phyloP scores from a whole-genome alignment of 2,329 filamentous ascomycete genomes.

The Alternaria novae-zelandiae region DNA sequence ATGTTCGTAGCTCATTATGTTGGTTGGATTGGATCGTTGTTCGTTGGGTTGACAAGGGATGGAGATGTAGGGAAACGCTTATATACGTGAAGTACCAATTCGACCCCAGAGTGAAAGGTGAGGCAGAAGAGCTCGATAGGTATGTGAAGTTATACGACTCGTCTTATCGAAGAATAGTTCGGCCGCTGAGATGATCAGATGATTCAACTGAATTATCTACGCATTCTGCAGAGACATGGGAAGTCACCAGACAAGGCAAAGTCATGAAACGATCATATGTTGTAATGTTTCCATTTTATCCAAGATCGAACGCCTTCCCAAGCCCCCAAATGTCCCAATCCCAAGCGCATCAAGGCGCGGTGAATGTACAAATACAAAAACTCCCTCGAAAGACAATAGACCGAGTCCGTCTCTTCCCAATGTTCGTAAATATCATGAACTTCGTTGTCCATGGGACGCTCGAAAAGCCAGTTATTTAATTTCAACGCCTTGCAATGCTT shows the following conservation, averaged over 20 bases:
- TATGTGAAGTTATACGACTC: not conserved
- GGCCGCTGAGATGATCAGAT: not conserved
- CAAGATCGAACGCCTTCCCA: not conserved
- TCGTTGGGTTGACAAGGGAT: not conserved
- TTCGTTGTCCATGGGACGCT: conserved; percentile 32
- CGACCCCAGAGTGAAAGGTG: not conserved
- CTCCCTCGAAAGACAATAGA: conserved; percentile 14
- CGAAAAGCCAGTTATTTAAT: conserved; percentile 22
- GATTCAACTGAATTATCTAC: not conserved
- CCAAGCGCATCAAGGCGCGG: conserved; percentile 1
- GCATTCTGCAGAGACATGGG: not conserved
- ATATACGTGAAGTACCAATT: not conserved
- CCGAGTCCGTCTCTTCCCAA: conserved; percentile 9
- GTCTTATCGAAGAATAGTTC: not conserved
- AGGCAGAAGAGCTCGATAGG: not conserved
- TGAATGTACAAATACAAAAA: not conserved
- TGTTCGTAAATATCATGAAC: conserved; percentile 26
- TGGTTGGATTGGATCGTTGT: not conserved
- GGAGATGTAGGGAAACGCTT: not conserved
- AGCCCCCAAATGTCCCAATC: not conserved
- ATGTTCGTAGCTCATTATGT: not conserved
- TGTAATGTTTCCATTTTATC: conserved; percentile 8
- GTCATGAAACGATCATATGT: not conserved
- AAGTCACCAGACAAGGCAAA: not conserved
- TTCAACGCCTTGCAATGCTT: conserved; percentile 36